These are phyloP conservation scores for Barbatosphaeria neglecta DNA, from an alignment of 495 filamentous ascomycete species.

Conservation along the genomic window DNA sequence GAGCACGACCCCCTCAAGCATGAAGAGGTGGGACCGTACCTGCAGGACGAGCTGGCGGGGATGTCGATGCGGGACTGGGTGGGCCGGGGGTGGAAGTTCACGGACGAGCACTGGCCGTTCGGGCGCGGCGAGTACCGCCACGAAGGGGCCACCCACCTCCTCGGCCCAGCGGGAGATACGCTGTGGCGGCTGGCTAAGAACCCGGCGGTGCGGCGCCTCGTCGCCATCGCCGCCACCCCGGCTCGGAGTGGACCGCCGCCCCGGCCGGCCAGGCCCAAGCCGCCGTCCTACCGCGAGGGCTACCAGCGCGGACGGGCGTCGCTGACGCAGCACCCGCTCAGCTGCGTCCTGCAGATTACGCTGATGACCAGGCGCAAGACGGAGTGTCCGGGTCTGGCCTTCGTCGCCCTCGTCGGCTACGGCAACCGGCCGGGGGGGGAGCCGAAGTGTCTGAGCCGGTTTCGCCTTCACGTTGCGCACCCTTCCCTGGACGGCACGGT, in stretches of 20 bases:
- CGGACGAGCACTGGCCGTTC: neutral
- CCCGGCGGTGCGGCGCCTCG: neutral
- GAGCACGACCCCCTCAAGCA: neutral
- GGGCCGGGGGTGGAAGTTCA: neutral
- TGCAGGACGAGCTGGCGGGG: neutral
- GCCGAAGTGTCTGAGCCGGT: neutral
- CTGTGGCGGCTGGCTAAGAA: neutral
- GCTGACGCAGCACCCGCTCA: neutral
- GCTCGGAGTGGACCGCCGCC: neutral
- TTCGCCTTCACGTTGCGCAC: neutral
- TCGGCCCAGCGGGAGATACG: neutral
- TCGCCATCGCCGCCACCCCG: neutral
- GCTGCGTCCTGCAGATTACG: neutral
- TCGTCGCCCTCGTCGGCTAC: neutral
- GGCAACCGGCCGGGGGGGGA: neutral
- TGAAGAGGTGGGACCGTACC: neutral
- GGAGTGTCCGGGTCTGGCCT: neutral
- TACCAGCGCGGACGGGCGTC: neutral
- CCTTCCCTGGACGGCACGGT: neutral
- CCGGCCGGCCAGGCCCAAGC: neutral
- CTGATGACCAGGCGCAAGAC: neutral
- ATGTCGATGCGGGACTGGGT: neutral
- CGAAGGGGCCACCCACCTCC: neutral
- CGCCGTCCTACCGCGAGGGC: neutral
- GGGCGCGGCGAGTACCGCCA: neutral